These are phyloP conservation scores for Echium plantagineum DNA, from an alignment of 257 asterid species.

Conservation along the genomic window DNA sequence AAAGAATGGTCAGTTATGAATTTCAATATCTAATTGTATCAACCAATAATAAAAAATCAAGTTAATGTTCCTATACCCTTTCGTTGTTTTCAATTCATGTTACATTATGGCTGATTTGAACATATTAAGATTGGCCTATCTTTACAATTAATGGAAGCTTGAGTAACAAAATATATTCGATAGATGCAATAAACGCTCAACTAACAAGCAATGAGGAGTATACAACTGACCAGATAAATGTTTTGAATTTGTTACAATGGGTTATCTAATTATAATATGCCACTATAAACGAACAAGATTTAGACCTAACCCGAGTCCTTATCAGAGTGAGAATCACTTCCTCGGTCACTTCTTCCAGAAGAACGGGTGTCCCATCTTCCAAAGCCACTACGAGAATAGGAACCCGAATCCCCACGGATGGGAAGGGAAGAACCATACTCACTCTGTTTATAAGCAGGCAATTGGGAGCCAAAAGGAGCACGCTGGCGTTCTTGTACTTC, in stretches of 20 bases:
- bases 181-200: too few species aligned
- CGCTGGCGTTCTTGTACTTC: conserved; percentile 50
- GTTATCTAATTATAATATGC: neutral
- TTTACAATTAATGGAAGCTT: too few species aligned
- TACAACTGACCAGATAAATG: neutral
- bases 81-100: too few species aligned
- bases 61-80: too few species aligned
- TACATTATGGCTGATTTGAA: too few species aligned
- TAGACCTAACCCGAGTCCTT: conserved; percentile 35
- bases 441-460: conserved; percentile 48
- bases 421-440: conserved; percentile 76
- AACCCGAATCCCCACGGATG: conserved; percentile 48
- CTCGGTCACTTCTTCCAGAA: conserved; percentile 60
- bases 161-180: too few species aligned
- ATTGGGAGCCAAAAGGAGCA: conserved; percentile 30
- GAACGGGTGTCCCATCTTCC: conserved; percentile 80
- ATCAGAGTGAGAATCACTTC: conserved; percentile 45
- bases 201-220: neutral
- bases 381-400: conserved; percentile 34
- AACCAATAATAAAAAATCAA: too few species aligned
- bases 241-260: neutral
- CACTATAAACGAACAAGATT: conserved; percentile 7
- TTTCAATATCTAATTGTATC: too few species aligned
- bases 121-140: too few species aligned
- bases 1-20: too few species aligned